Conservation (phyloP, 495 filamentous ascomycete genomes). For the Tetracladium marchalianum region DNA sequence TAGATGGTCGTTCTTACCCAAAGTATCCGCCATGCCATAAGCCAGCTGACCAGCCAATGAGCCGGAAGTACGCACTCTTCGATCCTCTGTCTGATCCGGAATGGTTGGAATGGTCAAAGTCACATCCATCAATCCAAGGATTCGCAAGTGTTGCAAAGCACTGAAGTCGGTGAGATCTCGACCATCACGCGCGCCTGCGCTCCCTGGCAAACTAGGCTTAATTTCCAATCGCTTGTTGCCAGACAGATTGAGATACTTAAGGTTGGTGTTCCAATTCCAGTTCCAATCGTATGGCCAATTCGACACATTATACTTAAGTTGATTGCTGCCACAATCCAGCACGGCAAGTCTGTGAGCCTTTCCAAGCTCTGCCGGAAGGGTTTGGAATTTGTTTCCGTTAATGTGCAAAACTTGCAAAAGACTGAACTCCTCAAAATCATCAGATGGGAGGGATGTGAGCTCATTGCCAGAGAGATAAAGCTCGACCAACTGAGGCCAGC, state of each 20-base stretch:
- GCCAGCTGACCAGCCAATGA: conserved; percentile 77
- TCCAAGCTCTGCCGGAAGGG: conserved; percentile 88
- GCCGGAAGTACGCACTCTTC: conserved; percentile 90
- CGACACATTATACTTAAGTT: conserved; percentile 97
- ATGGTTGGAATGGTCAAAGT: conserved; percentile 87
- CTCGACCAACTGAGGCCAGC: conserved; percentile 82
- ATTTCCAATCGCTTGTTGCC: conserved; percentile 97
- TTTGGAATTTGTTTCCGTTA: conserved; percentile 96
- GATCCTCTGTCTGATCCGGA: conserved; percentile 90
- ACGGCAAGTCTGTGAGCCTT: conserved; percentile 85
- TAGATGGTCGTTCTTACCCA: conserved; percentile 86
- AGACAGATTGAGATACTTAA: conserved; percentile 92
- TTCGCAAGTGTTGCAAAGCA: conserved; percentile 71
- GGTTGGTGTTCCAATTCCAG: conserved; percentile 94
- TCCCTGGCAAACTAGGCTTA: conserved; percentile 61
- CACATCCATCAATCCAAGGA: conserved; percentile 95
- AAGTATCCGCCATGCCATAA: conserved; percentile 97
- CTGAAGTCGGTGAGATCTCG: conserved; percentile 88
- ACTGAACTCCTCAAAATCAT: conserved; percentile 84
- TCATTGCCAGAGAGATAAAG: conserved; percentile 95
- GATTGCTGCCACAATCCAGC: conserved; percentile 90
- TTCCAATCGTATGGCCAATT: conserved; percentile 99
- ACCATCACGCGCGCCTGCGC: conserved; percentile 39
- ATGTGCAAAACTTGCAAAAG: conserved; percentile 84
- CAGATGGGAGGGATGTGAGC: conserved; percentile 78